Conservation (phyloP, 495 filamentous ascomycete species). For the Apodospora peruviana region DNA sequence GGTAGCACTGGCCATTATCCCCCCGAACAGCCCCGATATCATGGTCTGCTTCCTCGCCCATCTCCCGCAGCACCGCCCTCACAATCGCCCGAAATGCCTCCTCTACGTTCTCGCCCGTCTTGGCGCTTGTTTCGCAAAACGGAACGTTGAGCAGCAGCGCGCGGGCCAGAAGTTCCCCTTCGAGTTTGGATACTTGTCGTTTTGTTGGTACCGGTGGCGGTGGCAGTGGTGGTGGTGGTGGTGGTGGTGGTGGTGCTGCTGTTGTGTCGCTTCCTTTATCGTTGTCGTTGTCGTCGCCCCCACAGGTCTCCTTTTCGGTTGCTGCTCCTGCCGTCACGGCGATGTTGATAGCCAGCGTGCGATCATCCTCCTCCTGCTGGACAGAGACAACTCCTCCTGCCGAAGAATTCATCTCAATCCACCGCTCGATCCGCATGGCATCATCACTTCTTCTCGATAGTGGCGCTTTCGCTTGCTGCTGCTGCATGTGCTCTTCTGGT, state of each 20-base stretch:
- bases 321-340: too few relatives aligned
- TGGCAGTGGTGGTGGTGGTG: too few relatives aligned
- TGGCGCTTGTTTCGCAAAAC: conserved; percentile 21
- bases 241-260: background rate
- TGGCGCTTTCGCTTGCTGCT: too few relatives aligned
- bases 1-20: background rate
- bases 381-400: too few relatives aligned
- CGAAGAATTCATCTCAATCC: too few relatives aligned
- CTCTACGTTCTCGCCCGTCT: conserved; percentile 22
- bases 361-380: too few relatives aligned
- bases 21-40: background rate
- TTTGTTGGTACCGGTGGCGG: background rate
- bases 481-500: too few relatives aligned
- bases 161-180: conserved; percentile 14
- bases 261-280: background rate
- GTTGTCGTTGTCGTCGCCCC: too few relatives aligned
- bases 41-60: background rate
- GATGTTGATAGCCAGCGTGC: too few relatives aligned
- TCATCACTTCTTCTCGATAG: too few relatives aligned
- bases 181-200: conserved; percentile 14
- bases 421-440: too few relatives aligned
- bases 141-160: conserved; percentile 12
- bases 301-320: too few relatives aligned
- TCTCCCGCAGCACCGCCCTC: conserved; percentile 14
- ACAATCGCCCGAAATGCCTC: conserved; percentile 19